Percentiles rank a stretch among this genome's conserved stretches.
Conservation (phyloP, 179 eudicot genomes). For the Actinidia arguta region DNA sequence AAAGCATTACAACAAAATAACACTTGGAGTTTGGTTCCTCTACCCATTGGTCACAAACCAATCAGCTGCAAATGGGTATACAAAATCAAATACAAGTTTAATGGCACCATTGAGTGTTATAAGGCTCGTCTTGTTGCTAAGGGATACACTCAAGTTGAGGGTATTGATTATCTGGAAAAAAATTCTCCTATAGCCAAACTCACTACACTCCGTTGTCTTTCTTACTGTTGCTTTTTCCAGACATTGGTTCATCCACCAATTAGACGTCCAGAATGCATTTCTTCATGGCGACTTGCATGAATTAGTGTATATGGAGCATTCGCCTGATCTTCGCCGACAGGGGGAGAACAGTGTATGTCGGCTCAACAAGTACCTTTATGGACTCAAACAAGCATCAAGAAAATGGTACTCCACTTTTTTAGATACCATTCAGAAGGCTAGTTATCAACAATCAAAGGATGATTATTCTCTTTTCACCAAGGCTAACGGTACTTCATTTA, state of each 20-base stretch:
- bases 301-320: constrained; percentile 4
- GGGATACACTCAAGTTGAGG: neutral
- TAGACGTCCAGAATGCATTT: constrained; percentile 4
- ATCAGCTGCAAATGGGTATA: constrained; percentile 5
- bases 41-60: neutral
- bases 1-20: neutral
- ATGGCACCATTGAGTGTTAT: constrained; percentile 1
- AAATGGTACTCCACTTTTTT: neutral
- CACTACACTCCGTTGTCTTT: neutral
- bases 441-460: constrained; percentile 4
- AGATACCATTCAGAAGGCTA: neutral
- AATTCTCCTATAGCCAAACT: neutral
- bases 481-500: no score
- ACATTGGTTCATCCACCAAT: neutral
- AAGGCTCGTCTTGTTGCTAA: constrained; percentile 8
- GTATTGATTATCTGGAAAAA: neutral
- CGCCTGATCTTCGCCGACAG: neutral
- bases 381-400: constrained; percentile 1
- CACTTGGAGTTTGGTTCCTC: neutral
- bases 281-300: constrained; percentile 6
- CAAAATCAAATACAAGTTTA: neutral
- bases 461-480: neutral
- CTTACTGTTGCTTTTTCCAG: neutral
- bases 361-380: constrained; percentile 17
- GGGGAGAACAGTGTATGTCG: constrained; percentile 17